Percentiles rank a stretch among this genome's conserved stretches.
phyloP scores from a whole-genome alignment of 169 alveolate genomes.

The Eimeria sp. region DNA sequence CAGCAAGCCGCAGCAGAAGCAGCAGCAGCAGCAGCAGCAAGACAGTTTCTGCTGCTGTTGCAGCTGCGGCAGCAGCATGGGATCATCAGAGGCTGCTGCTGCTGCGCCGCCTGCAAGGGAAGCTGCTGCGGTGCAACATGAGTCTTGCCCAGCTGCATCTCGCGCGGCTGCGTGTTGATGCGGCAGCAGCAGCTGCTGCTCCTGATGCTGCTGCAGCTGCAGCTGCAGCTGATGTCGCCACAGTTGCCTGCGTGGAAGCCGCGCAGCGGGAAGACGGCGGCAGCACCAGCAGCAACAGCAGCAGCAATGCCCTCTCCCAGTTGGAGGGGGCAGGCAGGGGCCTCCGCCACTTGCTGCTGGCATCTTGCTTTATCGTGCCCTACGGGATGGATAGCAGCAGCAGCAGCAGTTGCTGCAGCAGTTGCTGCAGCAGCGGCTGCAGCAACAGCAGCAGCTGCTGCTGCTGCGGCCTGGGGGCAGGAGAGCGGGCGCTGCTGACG shows the following conservation, averaged over 20 bases:
- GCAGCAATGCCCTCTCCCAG: background rate
- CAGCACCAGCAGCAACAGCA: background rate
- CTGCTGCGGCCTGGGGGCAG: slow-evolving; percentile 13
- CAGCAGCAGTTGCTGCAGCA: slow-evolving; percentile 33
- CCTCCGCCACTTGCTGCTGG: slow-evolving; percentile 73
- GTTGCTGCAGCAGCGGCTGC: background rate
- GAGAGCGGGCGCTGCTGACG: slow-evolving; percentile 26
- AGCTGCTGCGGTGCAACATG: slow-evolving; percentile 73
- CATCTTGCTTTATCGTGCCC: slow-evolving; percentile 33
- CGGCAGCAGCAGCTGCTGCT: slow-evolving; percentile 49
- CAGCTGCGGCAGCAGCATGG: slow-evolving; percentile 57
- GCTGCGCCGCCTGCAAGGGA: slow-evolving; percentile 64
- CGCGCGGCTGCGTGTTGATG: slow-evolving; percentile 51
- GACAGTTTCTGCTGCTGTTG: background rate
- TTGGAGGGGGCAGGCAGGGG: slow-evolving; percentile 50
- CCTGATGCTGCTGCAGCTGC: background rate
- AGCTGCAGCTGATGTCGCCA: background rate
- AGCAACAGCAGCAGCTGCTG: slow-evolving; percentile 41
- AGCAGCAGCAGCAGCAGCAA: slow-evolving; percentile 14
- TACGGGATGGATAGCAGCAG: background rate
- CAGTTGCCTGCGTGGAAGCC: slow-evolving; percentile 6
- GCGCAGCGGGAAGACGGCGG: background rate
- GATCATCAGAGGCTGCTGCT: slow-evolving; percentile 49
- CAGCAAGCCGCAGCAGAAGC: slow-evolving; percentile 64
- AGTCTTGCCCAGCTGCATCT: slow-evolving; percentile 75